A percentile compares a stretch with the other conserved stretches of the same genome.
These are phyloP conservation scores for Exserohilum rostratum DNA, from an alignment of 2,329 filamentous ascomycete genomes.

Conservation along the genomic window DNA sequence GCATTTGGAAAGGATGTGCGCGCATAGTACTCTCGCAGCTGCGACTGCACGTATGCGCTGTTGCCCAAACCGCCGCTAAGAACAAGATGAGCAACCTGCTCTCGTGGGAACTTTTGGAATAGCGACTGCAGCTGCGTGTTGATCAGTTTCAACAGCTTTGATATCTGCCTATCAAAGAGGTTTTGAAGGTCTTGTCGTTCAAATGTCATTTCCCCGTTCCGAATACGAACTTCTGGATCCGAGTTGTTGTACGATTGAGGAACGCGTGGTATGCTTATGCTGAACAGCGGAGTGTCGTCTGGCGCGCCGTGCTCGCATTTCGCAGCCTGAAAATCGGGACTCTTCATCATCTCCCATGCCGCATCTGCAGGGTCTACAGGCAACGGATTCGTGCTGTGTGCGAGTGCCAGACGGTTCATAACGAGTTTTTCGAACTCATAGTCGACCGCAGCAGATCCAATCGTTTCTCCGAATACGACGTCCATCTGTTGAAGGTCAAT, in stretches of 20 bases:
- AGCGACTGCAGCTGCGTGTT: slow-evolving; percentile 43
- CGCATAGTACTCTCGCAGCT: slow-evolving; percentile 44
- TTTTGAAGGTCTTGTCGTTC: slow-evolving; percentile 39
- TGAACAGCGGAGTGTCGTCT: slow-evolving; percentile 46
- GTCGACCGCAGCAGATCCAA: slow-evolving; percentile 52
- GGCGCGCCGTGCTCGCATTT: slow-evolving; percentile 51
- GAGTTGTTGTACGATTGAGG: slow-evolving; percentile 40
- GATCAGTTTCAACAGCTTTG: slow-evolving; percentile 44
- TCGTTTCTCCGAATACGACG: slow-evolving; percentile 49
- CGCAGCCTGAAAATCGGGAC: slow-evolving; percentile 48
- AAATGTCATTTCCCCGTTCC: slow-evolving; percentile 45
- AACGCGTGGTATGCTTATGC: slow-evolving; percentile 45
- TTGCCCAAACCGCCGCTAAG: slow-evolving; percentile 54
- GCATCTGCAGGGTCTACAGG: slow-evolving; percentile 42
- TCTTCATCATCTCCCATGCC: slow-evolving; percentile 52
- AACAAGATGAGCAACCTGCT: slow-evolving; percentile 47
- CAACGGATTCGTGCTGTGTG: slow-evolving; percentile 32
- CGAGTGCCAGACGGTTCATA: slow-evolving; percentile 34
- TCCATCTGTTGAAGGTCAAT: slow-evolving; percentile 45
- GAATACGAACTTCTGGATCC: slow-evolving; percentile 38
- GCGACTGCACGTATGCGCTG: slow-evolving; percentile 49
- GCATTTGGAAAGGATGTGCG: slow-evolving; percentile 30
- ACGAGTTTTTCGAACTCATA: slow-evolving; percentile 49
- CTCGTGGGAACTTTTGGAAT: slow-evolving; percentile 32
- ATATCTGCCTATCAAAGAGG: slow-evolving; percentile 47